Evolutionary conservation across 495 filamentous ascomycete species (phyloP).

Genomic region (Cercophora sp.): DNA sequence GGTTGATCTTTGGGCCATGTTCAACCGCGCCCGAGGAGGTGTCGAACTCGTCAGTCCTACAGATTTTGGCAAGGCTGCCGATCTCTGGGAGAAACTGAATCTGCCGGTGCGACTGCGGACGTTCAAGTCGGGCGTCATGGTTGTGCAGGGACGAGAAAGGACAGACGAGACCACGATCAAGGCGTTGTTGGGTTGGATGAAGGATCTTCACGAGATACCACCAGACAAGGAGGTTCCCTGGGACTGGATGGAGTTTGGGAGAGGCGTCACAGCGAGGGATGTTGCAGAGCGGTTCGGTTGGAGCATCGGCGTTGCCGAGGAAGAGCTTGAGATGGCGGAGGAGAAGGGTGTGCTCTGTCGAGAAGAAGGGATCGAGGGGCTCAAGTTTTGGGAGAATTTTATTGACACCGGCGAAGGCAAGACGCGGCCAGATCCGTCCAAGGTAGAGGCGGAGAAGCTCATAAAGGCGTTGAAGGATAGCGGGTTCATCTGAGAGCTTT

Average conservation of each 20-base stretch:
- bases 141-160: constrained; percentile 83
- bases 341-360: constrained; percentile 78
- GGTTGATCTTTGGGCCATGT: constrained; percentile 94
- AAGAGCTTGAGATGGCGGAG: constrained; percentile 96
- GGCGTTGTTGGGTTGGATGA: constrained; percentile 71
- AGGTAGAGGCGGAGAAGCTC: constrained; percentile 23
- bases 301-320: constrained; percentile 96
- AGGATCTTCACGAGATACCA: constrained; percentile 62
- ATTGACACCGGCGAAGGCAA: constrained; percentile 41
- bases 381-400: constrained; percentile 78
- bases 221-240: constrained; percentile 61
- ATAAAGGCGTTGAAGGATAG: constrained; percentile 28
- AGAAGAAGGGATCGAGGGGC: constrained; percentile 77
- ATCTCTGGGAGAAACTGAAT: constrained; percentile 81
- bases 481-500: constrained; percentile 34
- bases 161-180: constrained; percentile 87
- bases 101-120: constrained; percentile 80
- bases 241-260: constrained; percentile 74
- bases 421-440: constrained; percentile 20
- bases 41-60: constrained; percentile 90
- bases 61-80: constrained; percentile 87
- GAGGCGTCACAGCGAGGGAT: constrained; percentile 85
- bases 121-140: constrained; percentile 88
- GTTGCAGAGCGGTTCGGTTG: constrained; percentile 88
- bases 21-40: constrained; percentile 91